phyloP scores from a whole-genome alignment of 768 basidiomycete genomes.

The Lactifluus hygrophoroides region DNA sequence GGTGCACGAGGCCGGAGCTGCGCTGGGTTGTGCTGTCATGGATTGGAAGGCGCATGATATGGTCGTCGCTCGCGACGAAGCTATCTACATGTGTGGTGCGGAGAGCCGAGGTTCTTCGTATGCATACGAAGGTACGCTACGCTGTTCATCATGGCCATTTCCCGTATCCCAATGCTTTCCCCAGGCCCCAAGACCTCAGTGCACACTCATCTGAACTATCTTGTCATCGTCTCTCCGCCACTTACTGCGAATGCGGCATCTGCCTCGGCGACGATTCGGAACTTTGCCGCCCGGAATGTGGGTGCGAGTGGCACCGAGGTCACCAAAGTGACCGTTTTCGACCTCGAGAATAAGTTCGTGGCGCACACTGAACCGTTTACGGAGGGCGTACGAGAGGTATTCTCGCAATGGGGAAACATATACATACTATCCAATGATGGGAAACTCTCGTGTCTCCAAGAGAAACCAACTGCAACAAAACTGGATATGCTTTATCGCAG shows the following conservation, averaged over 20 bases:
- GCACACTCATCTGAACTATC: constrained; percentile 69
- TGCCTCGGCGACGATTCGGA: constrained; percentile 66
- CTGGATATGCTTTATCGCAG: constrained; percentile 79
- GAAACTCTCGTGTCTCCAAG: constrained; percentile 59
- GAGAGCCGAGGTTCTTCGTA: constrained; percentile 80
- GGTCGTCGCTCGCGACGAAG: constrained; percentile 84
- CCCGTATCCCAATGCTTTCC: not conserved
- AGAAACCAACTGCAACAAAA: constrained; percentile 78
- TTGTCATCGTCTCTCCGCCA: constrained; percentile 85
- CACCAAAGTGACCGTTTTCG: constrained; percentile 77
- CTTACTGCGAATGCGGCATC: constrained; percentile 58
- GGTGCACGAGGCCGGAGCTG: constrained; percentile 83
- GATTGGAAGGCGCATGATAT: constrained; percentile 66
- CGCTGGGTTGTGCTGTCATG: constrained; percentile 76
- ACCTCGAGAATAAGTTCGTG: constrained; percentile 86
- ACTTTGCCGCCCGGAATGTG: constrained; percentile 49
- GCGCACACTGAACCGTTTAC: constrained; percentile 76
- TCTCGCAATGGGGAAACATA: constrained; percentile 74
- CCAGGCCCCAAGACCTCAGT: constrained; percentile 72
- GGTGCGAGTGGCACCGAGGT: constrained; percentile 48
- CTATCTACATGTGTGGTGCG: constrained; percentile 75
- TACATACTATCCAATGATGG: constrained; percentile 76
- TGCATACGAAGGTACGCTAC: constrained; percentile 80
- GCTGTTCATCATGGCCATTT: constrained; percentile 1
- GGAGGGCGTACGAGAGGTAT: constrained; percentile 74